These are phyloP conservation scores for Ganoderma lingzhi DNA, from an alignment of 1,284 basidiomycete species.

Conservation along the genomic window DNA sequence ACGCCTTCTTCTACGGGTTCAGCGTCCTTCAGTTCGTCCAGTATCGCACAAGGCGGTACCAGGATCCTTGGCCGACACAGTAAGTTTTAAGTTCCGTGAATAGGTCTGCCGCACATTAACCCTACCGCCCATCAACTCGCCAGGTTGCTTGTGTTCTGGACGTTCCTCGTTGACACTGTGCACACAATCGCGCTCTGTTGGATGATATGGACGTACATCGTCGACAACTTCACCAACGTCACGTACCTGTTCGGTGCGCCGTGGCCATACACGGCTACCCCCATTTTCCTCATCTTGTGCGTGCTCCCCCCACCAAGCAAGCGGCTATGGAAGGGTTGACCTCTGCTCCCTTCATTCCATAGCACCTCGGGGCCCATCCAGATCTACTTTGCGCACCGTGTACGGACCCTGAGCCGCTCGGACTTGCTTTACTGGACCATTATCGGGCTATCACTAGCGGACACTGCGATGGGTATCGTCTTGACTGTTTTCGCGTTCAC, in stretches of 20 bases:
- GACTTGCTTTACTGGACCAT: constrained; percentile 37
- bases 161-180: constrained; percentile 43
- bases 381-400: constrained; percentile 45
- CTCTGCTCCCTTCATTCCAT: not conserved
- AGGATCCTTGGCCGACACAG: constrained; percentile 16
- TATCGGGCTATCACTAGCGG: constrained; percentile 35
- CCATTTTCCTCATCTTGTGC: constrained; percentile 38
- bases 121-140: not conserved
- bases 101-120: not conserved
- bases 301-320: constrained; percentile 19
- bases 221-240: constrained; percentile 42
- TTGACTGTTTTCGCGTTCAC: constrained; percentile 29
- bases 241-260: constrained; percentile 35
- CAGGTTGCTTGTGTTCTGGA: constrained; percentile 44
- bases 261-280: constrained; percentile 46
- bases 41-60: constrained; percentile 15
- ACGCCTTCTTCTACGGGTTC: constrained; percentile 27
- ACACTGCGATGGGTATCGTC: constrained; percentile 33
- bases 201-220: constrained; percentile 45
- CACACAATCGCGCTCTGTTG: constrained; percentile 42
- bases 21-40: constrained; percentile 25
- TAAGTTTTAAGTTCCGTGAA: constrained; percentile 9
- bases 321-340: not conserved
- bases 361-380: constrained; percentile 47
- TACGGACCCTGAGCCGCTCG: constrained; percentile 40